These are phyloP conservation scores for Mycena floridula DNA, from an alignment of 768 basidiomycete genomes.

Conservation along the genomic window DNA sequence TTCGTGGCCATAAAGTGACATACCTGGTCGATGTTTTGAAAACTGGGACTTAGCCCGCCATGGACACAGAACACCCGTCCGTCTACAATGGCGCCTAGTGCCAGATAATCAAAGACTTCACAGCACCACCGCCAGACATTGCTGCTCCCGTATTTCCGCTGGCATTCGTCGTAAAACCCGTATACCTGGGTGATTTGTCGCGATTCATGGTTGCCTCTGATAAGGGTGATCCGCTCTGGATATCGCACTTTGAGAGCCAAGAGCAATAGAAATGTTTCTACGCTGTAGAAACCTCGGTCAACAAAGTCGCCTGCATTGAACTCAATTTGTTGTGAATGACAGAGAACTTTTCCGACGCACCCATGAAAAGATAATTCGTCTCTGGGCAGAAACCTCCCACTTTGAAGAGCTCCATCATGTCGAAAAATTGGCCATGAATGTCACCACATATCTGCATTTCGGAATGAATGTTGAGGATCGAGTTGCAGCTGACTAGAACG, in stretches of 20 bases:
- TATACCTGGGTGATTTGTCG: constrained; percentile 96
- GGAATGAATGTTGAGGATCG: constrained; percentile 9
- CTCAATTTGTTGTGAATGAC: constrained; percentile 4
- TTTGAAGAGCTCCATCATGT: constrained; percentile 92
- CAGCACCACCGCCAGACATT: constrained; percentile 99
- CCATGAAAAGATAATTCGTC: constrained; percentile 96
- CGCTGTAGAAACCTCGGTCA: constrained; percentile 94
- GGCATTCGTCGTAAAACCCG: constrained; percentile 94
- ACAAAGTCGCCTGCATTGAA: constrained; percentile 87
- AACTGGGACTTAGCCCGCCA: constrained; percentile 88
- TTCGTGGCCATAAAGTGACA: constrained; percentile 13
- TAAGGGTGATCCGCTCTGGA: constrained; percentile 94
- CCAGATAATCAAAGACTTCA: constrained; percentile 97
- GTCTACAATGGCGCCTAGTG: constrained; percentile 93
- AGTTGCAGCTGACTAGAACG: not conserved
- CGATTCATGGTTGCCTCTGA: constrained; percentile 96
- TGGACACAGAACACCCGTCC: constrained; percentile 97
- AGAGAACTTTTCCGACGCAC: constrained; percentile 25
- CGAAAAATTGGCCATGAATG: constrained; percentile 97
- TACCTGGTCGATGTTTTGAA: constrained; percentile 87
- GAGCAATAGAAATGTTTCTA: constrained; percentile 92
- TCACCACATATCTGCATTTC: constrained; percentile 77
- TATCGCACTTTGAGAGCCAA: constrained; percentile 96
- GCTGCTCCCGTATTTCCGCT: constrained; percentile 87
- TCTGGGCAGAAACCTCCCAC: constrained; percentile 90